phyloP scores from a whole-genome alignment of 1,139 yeast genomes.

The Magnusiomyces tetraspermus region DNA sequence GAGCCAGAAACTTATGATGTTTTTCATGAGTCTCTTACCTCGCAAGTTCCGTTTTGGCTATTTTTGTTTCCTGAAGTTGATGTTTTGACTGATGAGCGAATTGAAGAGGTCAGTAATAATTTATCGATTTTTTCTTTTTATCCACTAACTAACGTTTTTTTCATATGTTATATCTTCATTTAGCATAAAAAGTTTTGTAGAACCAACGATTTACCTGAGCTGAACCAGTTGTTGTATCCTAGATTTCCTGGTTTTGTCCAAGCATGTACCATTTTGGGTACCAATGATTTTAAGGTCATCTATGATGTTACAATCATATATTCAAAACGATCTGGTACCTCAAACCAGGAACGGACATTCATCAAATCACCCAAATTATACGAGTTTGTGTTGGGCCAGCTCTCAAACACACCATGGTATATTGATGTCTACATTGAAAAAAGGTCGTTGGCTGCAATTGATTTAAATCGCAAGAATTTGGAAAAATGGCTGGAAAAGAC shows the following conservation, averaged over 20 bases:
- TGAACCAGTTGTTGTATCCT: conserved; percentile 41
- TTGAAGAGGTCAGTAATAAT: conserved; percentile 14
- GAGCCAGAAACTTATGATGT: conserved; percentile 16
- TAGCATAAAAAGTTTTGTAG: conserved; percentile 25
- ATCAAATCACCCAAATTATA: conserved; percentile 42
- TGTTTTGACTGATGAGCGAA: conserved; percentile 16
- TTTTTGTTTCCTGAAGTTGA: conserved; percentile 32
- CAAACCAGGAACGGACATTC: conserved; percentile 8
- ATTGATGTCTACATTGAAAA: conserved; percentile 12
- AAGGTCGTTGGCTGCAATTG: conserved; percentile 11
- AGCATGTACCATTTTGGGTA: conserved; percentile 23
- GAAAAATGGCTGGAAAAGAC: conserved; percentile 64
- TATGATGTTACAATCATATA: conserved; percentile 50
- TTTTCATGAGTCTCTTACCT: conserved; percentile 15
- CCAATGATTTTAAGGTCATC: conserved; percentile 22
- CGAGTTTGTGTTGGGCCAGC: conserved; percentile 40
- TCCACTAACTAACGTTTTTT: conserved; percentile 7
- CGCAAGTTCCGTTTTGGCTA: conserved; percentile 16
- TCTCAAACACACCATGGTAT: conserved; percentile 10
- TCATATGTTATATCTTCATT: too few relatives aligned
- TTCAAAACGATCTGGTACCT: conserved; percentile 19
- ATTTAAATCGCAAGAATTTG: conserved; percentile 22
- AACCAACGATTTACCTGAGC: conserved; percentile 36
- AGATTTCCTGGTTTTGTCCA: conserved; percentile 32
- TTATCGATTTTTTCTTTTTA: conserved; percentile 18